Evolutionary conservation across 306 rosid species (phyloP).

Genomic region (Benincasa hispida): DNA sequence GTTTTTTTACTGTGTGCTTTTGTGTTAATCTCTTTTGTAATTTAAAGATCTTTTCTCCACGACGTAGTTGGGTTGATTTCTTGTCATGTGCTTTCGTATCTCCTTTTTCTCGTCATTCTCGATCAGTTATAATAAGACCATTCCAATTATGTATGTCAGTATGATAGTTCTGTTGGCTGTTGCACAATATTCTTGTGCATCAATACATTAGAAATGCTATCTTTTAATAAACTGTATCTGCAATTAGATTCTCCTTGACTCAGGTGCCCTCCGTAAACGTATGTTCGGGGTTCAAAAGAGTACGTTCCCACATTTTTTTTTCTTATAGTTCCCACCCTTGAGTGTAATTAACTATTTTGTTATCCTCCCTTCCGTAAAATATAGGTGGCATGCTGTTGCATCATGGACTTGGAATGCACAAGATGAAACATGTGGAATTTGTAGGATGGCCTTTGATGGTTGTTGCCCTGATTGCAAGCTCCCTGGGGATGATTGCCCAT

Average conservation of each 20-base stretch:
- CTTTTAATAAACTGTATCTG: background rate
- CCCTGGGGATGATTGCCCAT: constrained; percentile 87
- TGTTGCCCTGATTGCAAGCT: constrained; percentile 88
- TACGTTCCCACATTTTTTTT: constrained; percentile 24
- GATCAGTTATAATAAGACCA: background rate
- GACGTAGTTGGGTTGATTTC: background rate
- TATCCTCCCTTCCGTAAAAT: constrained; percentile 6
- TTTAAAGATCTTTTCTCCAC: too few relatives aligned
- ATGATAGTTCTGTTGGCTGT: background rate
- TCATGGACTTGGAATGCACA: constrained; percentile 97
- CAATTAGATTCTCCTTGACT: constrained; percentile 36
- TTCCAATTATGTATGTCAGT: background rate
- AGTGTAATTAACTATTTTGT: background rate
- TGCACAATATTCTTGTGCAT: background rate
- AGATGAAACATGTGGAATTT: constrained; percentile 85
- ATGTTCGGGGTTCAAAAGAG: constrained; percentile 24
- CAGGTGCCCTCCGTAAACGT: constrained; percentile 13
- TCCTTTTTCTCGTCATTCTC: background rate
- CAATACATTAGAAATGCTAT: background rate
- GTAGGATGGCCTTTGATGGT: constrained; percentile 96
- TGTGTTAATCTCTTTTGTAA: background rate
- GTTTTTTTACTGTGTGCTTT: background rate
- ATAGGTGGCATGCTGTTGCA: constrained; percentile 83
- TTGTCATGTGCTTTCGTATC: background rate
- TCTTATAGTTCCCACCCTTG: background rate